Percentiles rank a stretch among this genome's conserved stretches.
These are phyloP conservation scores for Cladophialophora bantiana DNA, from an alignment of 2,329 filamentous ascomycete species.

Conservation along the genomic window DNA sequence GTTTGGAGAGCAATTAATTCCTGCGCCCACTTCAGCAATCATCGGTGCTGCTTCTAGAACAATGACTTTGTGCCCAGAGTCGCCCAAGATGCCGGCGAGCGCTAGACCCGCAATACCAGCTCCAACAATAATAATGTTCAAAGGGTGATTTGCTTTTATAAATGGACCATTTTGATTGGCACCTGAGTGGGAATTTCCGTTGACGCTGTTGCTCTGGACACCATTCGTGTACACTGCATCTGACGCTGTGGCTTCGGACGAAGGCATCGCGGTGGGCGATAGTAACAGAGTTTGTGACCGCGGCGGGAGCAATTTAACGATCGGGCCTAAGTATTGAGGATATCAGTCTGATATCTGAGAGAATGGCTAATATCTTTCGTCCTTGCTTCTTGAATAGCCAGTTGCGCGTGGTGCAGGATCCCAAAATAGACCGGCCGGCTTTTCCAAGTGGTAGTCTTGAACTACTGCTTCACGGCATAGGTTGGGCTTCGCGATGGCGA, in stretches of 20 bases:
- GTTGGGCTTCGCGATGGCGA: not conserved
- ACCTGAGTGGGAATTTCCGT: not conserved
- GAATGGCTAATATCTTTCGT: not conserved
- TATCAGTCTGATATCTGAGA: not conserved
- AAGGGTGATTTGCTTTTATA: not conserved
- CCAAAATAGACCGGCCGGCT: not conserved
- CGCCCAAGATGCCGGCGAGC: not conserved
- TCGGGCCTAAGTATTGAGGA: not conserved
- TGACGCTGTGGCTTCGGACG: not conserved
- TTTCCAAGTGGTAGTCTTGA: not conserved
- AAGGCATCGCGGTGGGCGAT: not conserved
- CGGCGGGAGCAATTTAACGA: not conserved
- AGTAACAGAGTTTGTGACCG: not conserved
- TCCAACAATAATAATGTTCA: slow-evolving; percentile 23
- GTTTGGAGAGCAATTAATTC: slow-evolving; percentile 8
- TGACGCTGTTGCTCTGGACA: not conserved
- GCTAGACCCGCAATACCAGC: slow-evolving; percentile 5
- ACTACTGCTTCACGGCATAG: not conserved
- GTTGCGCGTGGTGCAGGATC: not conserved
- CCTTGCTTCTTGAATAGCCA: not conserved
- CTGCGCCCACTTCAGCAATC: slow-evolving; percentile 11
- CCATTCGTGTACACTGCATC: not conserved
- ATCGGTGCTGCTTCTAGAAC: slow-evolving; percentile 6
- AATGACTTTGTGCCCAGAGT: not conserved
- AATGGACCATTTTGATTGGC: not conserved